Base-by-base conservation (phyloP, 331 rosid species). In the Acacia concinna region DNA sequence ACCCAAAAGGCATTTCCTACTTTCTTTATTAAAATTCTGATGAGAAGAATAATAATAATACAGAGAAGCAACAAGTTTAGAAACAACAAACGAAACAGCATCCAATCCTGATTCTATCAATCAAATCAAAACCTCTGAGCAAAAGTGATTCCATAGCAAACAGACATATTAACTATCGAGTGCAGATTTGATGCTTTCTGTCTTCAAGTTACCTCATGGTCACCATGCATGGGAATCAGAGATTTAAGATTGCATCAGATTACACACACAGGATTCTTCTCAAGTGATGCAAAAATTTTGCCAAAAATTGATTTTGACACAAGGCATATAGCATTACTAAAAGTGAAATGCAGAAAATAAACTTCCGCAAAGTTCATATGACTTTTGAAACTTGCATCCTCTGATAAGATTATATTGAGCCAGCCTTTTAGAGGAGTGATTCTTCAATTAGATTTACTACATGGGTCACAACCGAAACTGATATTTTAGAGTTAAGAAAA, bases 181-280 rank as follows among this genome's bases (percentile, higher is more conserved):
- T 81, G 40, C 57, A 34, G 43, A 65, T 77, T 60, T 57, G 64
- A 67, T 68, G 25, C 59, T 73, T 63, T 47, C 27, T 71, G 54
- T 46, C 57, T 79, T 3, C 67, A 70, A n/a, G 25, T 62, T 59
- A 40, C 21, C 44, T 31, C 40, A 31, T 59, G 38, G 23, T 23
- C 17, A 10, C 63, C 32, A 5, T 60, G 20, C 35, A 60, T 60
- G 67, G 38, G 15, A 31, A 12, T 6, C 8, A 4, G 14, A 23
- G 52, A 62, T 15, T 9, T 12, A 28, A 23, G 52, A 62, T 15
- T 9, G 63, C 18, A 65, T 37, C 46, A 72, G 44, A 65, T 73
- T 28, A 72, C 79, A 78, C 3, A 41, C 10, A 17, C 1, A 60
- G 34, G 67, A 13, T 62, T 49, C 74, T 21, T 2, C 54, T 25